Evolutionary conservation across 305 asterid species (phyloP).

Genomic region (Fraxinus xanthoxyloides): DNA sequence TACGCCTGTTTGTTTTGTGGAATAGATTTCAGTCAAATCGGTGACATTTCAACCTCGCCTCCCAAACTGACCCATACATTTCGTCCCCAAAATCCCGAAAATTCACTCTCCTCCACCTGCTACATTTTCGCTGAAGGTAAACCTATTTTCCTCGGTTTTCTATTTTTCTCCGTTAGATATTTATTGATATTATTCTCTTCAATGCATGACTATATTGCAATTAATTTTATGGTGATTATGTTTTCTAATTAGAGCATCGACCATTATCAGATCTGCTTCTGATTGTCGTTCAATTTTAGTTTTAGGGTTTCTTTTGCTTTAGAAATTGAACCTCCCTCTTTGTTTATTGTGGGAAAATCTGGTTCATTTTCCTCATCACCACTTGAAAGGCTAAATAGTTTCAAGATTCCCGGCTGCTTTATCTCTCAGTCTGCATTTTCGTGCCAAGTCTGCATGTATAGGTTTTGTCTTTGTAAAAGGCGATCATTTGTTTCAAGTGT

Average conservation of each 20-base stretch:
- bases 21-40: constrained; percentile 20
- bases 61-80: constrained; percentile 35
- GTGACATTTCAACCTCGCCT: constrained; percentile 11
- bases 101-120: constrained; percentile 12
- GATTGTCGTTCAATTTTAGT: not conserved
- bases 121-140: constrained; percentile 32
- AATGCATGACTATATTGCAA: constrained; percentile 9
- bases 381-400: constrained; percentile 1
- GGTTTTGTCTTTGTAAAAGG: not conserved
- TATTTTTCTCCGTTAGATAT: not conserved
- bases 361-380: not conserved
- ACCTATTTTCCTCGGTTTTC: constrained; percentile 8
- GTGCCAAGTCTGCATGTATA: not conserved
- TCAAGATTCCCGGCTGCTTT: not conserved
- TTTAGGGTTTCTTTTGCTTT: constrained; percentile 9
- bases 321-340: not conserved
- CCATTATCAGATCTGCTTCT: constrained; percentile 26
- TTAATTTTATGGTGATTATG: not conserved
- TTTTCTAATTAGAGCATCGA: not conserved
- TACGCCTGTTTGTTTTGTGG: constrained; percentile 14
- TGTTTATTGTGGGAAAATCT: not conserved
- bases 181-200: not conserved
- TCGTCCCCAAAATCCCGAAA: constrained; percentile 26
- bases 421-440: not conserved
- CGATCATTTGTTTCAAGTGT: constrained; percentile 15